phyloP scores from a whole-genome alignment of 106 monocot genomes.

The Alisma plantagoaquatica region DNA sequence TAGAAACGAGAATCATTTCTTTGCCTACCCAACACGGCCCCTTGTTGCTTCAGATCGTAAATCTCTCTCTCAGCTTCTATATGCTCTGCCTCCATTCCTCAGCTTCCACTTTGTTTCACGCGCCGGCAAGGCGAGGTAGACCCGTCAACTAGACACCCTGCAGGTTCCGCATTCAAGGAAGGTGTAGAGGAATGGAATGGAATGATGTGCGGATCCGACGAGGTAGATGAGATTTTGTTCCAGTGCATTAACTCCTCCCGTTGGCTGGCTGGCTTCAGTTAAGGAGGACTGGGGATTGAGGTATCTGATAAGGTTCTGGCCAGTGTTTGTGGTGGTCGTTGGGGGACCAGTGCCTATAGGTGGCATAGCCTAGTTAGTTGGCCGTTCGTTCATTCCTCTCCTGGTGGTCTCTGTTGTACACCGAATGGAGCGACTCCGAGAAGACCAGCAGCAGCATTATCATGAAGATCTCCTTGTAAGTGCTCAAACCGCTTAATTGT shows the following conservation, averaged over 20 bases:
- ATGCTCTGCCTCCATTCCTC: not conserved
- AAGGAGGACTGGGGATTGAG: not conserved
- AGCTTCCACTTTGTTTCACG: not conserved
- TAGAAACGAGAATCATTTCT: too few relatives aligned
- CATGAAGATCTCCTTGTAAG: slow-evolving; percentile 23
- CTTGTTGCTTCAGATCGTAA: too few relatives aligned
- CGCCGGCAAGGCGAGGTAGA: not conserved
- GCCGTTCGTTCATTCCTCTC: not conserved
- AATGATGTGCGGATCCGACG: not conserved
- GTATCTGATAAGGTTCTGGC: not conserved
- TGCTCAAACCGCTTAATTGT: too few relatives aligned
- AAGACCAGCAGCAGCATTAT: too few relatives aligned
- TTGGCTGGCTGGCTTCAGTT: not conserved
- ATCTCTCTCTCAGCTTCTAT: not conserved
- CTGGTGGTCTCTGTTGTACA: not conserved
- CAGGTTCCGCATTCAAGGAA: not conserved
- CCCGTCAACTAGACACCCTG: not conserved
- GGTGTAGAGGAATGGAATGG: too few relatives aligned
- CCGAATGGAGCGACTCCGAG: slow-evolving; percentile 20
- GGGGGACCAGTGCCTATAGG: not conserved
- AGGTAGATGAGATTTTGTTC: not conserved
- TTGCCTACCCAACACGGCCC: too few relatives aligned
- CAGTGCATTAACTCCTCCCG: not conserved
- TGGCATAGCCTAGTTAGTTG: slow-evolving; percentile 2
- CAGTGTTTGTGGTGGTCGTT: not conserved